phyloP scores from a whole-genome alignment of 108 stramenopile species.

The Cylindrotheca closterium region DNA sequence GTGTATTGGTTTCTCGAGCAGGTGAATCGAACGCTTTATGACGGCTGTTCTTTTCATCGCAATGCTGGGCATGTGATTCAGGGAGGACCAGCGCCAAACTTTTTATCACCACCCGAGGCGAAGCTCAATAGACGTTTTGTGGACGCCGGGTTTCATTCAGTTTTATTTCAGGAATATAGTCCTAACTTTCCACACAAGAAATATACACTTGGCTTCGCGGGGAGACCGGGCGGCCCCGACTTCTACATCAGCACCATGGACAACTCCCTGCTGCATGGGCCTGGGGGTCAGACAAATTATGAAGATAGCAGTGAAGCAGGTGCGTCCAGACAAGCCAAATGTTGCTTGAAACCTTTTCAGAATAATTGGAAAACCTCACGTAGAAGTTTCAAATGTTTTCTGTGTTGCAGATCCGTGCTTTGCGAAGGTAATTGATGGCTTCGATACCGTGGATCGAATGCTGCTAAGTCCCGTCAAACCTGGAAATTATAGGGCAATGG shows the following conservation, averaged over 20 bases:
- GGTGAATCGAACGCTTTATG: conserved; percentile 68
- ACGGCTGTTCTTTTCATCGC: conserved; percentile 64
- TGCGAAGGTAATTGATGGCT: conserved; percentile 73
- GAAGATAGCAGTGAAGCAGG: conserved; percentile 83
- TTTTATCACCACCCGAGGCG: conserved; percentile 35
- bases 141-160: conserved; percentile 29
- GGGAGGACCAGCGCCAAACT: conserved; percentile 52
- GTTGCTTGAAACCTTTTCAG: too few relatives aligned
- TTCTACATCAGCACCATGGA: conserved; percentile 87
- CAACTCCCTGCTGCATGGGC: conserved; percentile 85
- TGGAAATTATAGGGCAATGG: conserved; percentile 24
- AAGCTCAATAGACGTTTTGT: conserved; percentile 35
- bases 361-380: too few relatives aligned
- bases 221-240: conserved; percentile 91
- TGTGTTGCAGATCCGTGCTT: conserved; percentile 96
- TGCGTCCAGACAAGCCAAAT: too few relatives aligned
- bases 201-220: conserved; percentile 84
- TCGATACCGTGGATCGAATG: conserved; percentile 52
- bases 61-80: conserved; percentile 85
- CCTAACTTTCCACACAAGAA: conserved; percentile 63
- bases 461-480: conserved; percentile 21
- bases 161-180: conserved; percentile 85
- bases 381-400: too few relatives aligned
- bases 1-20: conserved; percentile 83
- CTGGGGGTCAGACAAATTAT: conserved; percentile 75